These are phyloP conservation scores for Heterobasidion occidentale DNA, from an alignment of 1,284 basidiomycete genomes.

Conservation along the genomic window DNA sequence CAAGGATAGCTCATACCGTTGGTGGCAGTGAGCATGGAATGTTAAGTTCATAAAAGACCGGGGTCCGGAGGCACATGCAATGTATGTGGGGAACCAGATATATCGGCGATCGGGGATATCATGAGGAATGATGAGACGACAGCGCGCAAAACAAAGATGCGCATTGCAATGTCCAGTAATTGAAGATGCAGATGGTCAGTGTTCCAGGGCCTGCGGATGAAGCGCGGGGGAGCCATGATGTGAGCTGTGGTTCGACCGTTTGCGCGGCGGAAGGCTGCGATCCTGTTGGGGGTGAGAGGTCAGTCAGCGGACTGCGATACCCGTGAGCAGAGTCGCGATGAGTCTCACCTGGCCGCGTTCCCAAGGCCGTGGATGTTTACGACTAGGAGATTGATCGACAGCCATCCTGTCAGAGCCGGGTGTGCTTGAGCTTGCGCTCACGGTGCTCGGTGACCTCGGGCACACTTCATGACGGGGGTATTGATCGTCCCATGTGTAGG, in stretches of 20 bases:
- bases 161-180: neutral
- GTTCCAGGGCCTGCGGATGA: neutral
- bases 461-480: constrained; percentile 5
- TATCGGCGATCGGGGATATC: neutral
- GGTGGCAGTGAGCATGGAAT: neutral
- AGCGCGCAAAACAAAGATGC: neutral
- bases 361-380: constrained; percentile 13
- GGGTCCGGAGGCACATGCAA: neutral
- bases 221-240: constrained; percentile 7
- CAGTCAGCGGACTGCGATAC: neutral
- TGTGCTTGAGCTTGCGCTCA: constrained; percentile 6
- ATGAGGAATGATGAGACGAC: neutral
- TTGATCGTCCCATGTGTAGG: constrained; percentile 11
- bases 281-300: neutral
- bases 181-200: neutral
- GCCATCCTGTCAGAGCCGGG: constrained; percentile 3
- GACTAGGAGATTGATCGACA: constrained; percentile 1
- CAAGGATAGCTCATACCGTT: neutral
- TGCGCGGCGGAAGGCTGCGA: constrained; percentile 1
- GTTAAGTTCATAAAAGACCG: neutral
- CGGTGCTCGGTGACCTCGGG: constrained; percentile 6
- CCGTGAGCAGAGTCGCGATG: neutral
- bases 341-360: constrained; percentile 9
- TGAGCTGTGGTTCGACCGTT: constrained; percentile 12
- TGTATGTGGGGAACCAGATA: neutral